Evolutionary conservation across 495 filamentous ascomycete species (phyloP), one percentile per base, ranked within the genome.

Genomic region (Penicillium salamii): DNA sequence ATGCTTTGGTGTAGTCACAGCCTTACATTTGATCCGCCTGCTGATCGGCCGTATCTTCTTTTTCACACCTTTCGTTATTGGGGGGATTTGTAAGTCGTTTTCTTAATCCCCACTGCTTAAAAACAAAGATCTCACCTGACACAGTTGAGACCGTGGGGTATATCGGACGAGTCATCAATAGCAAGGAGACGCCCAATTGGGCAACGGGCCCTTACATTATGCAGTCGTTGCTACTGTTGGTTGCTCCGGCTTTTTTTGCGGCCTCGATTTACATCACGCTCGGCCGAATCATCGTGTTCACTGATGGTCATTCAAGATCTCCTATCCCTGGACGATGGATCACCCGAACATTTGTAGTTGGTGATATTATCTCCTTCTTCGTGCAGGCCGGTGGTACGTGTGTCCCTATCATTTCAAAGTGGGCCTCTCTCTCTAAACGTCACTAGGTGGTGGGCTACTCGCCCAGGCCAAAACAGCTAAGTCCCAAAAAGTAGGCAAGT

Each of bases 181-280:
- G 47, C 3, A 29, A 47, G 3, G 20, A 46, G 33, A 26, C 36
- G 3, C 47, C 47, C n/a, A 47, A 38, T 17, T 55, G 51, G 15
- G 14, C 35, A 2, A 42, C 47, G 0, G 47, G 39, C 23, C 44
- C 45, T n/a, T 52, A 52, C 15, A 35, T 41, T 1, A 2, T 57
- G 9, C 54, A 57, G 20, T 42, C 39, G 12, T 3, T 57, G 6
- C 49, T 57, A 34, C 49, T 52, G 26, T 26, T 57, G 0, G 32
- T 57, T n/a, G 49, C 14, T 0, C 49, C 54, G 3, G 49, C 49
- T 1, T 34, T 57, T 1, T 56, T 57, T 26, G 49, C 54, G 1
- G 54, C 78, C 2, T 78, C 76, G 0, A 70, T 82, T 15, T 82
- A 80, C 58, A 80, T 81, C 76, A 59, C 73, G 12, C 75, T 82